Evolutionary conservation across 495 filamentous ascomycete genomes (phyloP), one percentile per base, ranked within the genome.

Genomic region (Lichenothelia convexa): DNA sequence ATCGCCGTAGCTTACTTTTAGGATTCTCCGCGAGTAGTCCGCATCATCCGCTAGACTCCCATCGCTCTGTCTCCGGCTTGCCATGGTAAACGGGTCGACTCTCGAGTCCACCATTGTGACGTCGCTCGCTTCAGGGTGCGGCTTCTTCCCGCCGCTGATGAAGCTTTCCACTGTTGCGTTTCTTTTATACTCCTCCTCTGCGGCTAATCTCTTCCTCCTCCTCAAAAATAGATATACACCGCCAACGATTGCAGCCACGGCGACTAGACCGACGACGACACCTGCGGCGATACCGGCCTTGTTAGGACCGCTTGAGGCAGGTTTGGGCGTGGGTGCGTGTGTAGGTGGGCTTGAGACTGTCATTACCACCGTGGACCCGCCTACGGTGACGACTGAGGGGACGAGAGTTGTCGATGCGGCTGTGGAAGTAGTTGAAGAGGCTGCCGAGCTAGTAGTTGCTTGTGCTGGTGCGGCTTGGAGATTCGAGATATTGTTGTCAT

Each of bases 41-140:
- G 91, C 73, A 59, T 93, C 89, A 54, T 97, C 91, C 46, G 86
- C 87, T 52, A 97, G 95, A 60, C 87, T 94, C 46, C 87, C 89
- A 57, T 87, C 81, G 58, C 89, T 95, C 62, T 87, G 74, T 55
- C 89, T 72, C 50, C 84, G 67, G 45, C 89, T 73, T 39, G 73
- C 72, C 75, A 93, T 80, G 38, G 65, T 68, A 34, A 78, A 73
- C 17, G 87, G 83, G 44, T 97, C 89, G 41, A 94, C 77, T 17
- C 91, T 71, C 30, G 79, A 76, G 55, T 95, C 86, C 7, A 67
- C 65, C 62, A 78, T 73, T 19, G 78, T 76, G 21, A 61, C 59
- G 40, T 65, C 64, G 38, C 55, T 59, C 32, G 64, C 65, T 53
- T 61, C 65, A n/a, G n/a, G n/a, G n/a, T n/a, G n/a, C 18, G 60